Conservation (phyloP, 2,329 filamentous ascomycete species). For the Fusarium secorum region DNA sequence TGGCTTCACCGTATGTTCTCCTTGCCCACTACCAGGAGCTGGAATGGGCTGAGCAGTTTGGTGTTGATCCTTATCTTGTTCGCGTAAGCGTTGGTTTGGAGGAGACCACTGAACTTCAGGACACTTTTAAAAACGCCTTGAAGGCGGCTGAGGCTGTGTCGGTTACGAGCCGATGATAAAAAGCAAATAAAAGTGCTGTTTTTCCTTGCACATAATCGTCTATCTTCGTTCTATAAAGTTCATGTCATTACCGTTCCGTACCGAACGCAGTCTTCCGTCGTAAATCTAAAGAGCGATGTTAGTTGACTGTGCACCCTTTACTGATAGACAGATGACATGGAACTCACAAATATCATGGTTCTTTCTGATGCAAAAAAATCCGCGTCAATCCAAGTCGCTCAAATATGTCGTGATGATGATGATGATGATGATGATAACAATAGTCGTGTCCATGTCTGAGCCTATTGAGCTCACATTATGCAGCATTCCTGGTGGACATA, state of each 20-base stretch:
- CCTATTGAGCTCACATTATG: constrained; percentile 61
- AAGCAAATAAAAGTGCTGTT: constrained; percentile 1
- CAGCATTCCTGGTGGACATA: constrained; percentile 67
- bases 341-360: constrained; percentile 9
- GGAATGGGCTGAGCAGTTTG: constrained; percentile 85
- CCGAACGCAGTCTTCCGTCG: not conserved
- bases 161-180: not conserved
- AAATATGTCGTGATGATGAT: not conserved
- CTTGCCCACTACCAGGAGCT: constrained; percentile 91
- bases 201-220: not conserved
- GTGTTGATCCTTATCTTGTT: constrained; percentile 81
- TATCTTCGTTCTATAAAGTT: constrained; percentile 4
- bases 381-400: not conserved
- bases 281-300: not conserved
- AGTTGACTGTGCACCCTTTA: not conserved
- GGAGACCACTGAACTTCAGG: constrained; percentile 71
- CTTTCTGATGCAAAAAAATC: not conserved
- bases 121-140: constrained; percentile 74
- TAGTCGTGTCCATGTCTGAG: not conserved
- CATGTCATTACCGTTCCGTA: not conserved
- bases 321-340: not conserved
- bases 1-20: constrained; percentile 89
- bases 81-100: constrained; percentile 92
- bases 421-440: not conserved
- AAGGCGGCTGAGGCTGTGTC: constrained; percentile 57